Percentiles rank a stretch among this genome's conserved stretches.
Evolutionary conservation across 2,329 filamentous ascomycete genomes (phyloP).

Genomic region (Alternaria arbusti): DNA sequence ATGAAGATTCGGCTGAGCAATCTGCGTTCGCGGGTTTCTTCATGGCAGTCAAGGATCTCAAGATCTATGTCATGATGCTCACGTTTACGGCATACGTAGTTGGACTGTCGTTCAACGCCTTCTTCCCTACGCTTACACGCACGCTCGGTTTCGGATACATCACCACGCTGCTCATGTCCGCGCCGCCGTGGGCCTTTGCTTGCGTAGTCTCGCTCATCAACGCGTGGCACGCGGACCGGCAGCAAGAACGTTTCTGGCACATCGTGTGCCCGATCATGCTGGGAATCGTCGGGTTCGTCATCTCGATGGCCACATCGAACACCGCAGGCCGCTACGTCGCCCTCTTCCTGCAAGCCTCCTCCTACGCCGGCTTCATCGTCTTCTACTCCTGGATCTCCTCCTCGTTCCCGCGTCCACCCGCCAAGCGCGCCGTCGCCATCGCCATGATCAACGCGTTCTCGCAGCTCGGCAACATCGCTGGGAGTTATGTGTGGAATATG

Average conservation of each 20-base stretch:
- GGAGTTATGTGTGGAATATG: conserved; percentile 68
- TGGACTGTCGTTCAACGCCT: conserved; percentile 51
- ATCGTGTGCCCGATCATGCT: conserved; percentile 54
- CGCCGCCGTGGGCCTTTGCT: conserved; percentile 58
- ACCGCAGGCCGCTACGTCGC: conserved; percentile 43
- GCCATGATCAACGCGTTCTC: conserved; percentile 64
- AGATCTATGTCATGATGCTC: conserved; percentile 70
- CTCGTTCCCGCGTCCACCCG: conserved; percentile 60
- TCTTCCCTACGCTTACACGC: conserved; percentile 47
- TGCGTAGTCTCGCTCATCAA: conserved; percentile 57
- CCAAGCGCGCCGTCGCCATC: conserved; percentile 67
- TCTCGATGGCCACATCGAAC: conserved; percentile 40
- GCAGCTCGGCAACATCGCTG: conserved; percentile 54
- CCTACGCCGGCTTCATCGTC: conserved; percentile 49
- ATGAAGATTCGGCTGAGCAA: conserved; percentile 51
- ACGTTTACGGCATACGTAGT: conserved; percentile 68
- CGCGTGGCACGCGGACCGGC: conserved; percentile 59
- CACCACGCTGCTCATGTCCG: conserved; percentile 48
- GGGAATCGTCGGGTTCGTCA: conserved; percentile 55
- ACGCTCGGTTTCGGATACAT: conserved; percentile 50
- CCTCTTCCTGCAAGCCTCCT: conserved; percentile 46
- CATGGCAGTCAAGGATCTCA: conserved; percentile 66
- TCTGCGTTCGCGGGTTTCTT: conserved; percentile 61
- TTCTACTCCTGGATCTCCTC: conserved; percentile 48
- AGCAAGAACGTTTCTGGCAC: conserved; percentile 60